These are phyloP conservation scores for Borealophlyctis nickersoniae DNA, from an alignment of 192 early-diverging fungal genomes.

Conservation along the genomic window DNA sequence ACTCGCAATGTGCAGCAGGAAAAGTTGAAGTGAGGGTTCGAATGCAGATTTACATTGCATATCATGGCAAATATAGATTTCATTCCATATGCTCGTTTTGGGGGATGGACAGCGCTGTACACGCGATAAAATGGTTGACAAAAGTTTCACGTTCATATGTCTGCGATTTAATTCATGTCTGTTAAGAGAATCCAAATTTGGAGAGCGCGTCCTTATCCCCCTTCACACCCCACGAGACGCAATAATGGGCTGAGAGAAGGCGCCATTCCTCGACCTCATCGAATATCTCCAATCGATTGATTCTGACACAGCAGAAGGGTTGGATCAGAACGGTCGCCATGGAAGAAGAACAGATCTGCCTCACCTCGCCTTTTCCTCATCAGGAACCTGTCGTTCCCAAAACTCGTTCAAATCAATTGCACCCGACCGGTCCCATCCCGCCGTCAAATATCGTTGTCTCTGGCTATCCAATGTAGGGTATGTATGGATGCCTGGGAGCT, in stretches of 20 bases:
- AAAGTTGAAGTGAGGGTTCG: constrained; percentile 30
- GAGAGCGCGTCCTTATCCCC: too few relatives aligned
- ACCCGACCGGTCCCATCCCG: constrained; percentile 49
- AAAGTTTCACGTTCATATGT: too few relatives aligned
- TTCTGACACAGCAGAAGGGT: constrained; percentile 31
- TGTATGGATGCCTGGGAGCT: constrained; percentile 70
- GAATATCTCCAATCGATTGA: constrained; percentile 75
- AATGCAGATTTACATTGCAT: too few relatives aligned
- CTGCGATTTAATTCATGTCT: too few relatives aligned
- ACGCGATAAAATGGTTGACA: too few relatives aligned
- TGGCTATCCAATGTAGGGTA: constrained; percentile 74
- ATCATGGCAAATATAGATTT: too few relatives aligned
- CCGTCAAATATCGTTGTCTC: constrained; percentile 56
- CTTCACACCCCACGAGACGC: constrained; percentile 55
- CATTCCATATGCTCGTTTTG: too few relatives aligned
- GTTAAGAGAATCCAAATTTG: too few relatives aligned
- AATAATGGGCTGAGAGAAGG: constrained; percentile 81
- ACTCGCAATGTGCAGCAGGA: constrained; percentile 78
- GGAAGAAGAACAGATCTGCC: too few relatives aligned
- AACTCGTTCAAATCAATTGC: constrained; percentile 51
- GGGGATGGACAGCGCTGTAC: too few relatives aligned
- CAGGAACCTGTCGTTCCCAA: constrained; percentile 36
- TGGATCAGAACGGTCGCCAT: too few relatives aligned
- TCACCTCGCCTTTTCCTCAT: constrained; percentile 42
- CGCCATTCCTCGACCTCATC: constrained; percentile 93